Conservation (phyloP, 805 yeast species). For the Pichia nakasei region DNA sequence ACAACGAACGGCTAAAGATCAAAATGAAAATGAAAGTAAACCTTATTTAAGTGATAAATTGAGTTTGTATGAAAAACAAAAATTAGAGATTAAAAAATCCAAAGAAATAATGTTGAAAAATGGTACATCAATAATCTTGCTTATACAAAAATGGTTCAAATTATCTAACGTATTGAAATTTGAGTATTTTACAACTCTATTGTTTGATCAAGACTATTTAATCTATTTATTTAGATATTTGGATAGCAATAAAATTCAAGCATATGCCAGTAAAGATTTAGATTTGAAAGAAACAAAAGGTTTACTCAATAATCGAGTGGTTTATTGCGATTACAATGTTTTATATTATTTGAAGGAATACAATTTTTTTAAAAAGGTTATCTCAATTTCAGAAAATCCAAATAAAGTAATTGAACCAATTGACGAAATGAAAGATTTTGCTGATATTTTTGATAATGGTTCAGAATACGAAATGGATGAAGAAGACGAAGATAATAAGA, state of each 20-base stretch:
- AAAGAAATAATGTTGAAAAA: slow-evolving; percentile 58
- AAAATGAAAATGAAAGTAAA: slow-evolving; percentile 4
- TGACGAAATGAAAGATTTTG: slow-evolving; percentile 11
- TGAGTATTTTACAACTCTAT: slow-evolving; percentile 60
- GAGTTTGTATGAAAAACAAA: slow-evolving; percentile 25
- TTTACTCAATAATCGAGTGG: slow-evolving; percentile 21
- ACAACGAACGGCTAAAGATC: slow-evolving; percentile 9
- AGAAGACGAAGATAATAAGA: slow-evolving; percentile 2
- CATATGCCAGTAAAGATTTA: slow-evolving; percentile 18
- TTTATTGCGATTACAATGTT: slow-evolving; percentile 25
- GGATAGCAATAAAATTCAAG: slow-evolving; percentile 22
- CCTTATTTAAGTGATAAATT: slow-evolving; percentile 13
- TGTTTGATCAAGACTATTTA: slow-evolving; percentile 65
- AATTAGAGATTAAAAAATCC: slow-evolving; percentile 47
- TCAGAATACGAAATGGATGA: slow-evolving; percentile 8
- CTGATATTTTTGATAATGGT: slow-evolving; percentile 14
- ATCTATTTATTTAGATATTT: slow-evolving; percentile 28
- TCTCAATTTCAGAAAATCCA: slow-evolving; percentile 2
- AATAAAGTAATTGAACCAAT: slow-evolving; percentile 6
- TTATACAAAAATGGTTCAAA: slow-evolving; percentile 71
- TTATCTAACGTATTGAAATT: slow-evolving; percentile 67
- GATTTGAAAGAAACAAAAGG: slow-evolving; percentile 22
- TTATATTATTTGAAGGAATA: slow-evolving; percentile 21
- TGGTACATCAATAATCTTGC: slow-evolving; percentile 41
- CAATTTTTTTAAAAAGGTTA: slow-evolving; percentile 4